A percentile compares a stretch with the other conserved stretches of the same genome.
phyloP scores from a whole-genome alignment of 768 basidiomycete genomes.

The Tremella fuciformis region DNA sequence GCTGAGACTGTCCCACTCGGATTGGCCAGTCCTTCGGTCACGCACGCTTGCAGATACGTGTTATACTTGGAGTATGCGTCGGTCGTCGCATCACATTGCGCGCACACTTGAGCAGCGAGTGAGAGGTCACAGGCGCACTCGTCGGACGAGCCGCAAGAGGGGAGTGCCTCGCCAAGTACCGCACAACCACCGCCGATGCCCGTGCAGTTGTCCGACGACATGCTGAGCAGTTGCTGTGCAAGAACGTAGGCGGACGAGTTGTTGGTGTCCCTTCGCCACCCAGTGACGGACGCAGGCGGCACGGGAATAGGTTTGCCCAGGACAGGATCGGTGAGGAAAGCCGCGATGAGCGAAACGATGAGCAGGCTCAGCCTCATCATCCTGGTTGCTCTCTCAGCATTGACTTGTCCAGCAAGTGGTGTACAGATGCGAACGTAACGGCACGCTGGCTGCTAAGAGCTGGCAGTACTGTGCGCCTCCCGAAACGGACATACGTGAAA shows the following conservation, averaged over 20 bases:
- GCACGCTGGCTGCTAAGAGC: no score
- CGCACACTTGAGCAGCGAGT: background rate
- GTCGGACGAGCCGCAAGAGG: background rate
- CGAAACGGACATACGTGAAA: no score
- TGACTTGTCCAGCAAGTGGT: background rate
- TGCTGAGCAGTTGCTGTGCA: background rate
- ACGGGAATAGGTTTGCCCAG: background rate
- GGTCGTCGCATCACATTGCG: background rate
- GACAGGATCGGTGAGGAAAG: constrained; percentile 1
- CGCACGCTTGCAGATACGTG: constrained; percentile 1
- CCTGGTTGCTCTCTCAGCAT: constrained; percentile 6
- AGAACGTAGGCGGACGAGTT: constrained; percentile 1
- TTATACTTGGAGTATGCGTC: background rate
- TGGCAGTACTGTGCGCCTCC: no score
- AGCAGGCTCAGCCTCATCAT: constrained; percentile 5
- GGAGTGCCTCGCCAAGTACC: background rate
- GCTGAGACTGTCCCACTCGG: background rate
- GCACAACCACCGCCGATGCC: constrained; percentile 1
- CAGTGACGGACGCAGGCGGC: background rate
- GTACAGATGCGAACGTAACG: background rate
- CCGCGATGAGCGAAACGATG: constrained; percentile 1
- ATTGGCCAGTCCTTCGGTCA: background rate
- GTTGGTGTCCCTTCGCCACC: background rate
- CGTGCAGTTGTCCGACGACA: constrained; percentile 1
- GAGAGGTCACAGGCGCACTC: constrained; percentile 1